A percentile compares a stretch with the other conserved stretches of the same genome.
These are phyloP conservation scores for Globomyces sp. DNA, from an alignment of 371 early-diverging fungal genomes.

Conservation along the genomic window DNA sequence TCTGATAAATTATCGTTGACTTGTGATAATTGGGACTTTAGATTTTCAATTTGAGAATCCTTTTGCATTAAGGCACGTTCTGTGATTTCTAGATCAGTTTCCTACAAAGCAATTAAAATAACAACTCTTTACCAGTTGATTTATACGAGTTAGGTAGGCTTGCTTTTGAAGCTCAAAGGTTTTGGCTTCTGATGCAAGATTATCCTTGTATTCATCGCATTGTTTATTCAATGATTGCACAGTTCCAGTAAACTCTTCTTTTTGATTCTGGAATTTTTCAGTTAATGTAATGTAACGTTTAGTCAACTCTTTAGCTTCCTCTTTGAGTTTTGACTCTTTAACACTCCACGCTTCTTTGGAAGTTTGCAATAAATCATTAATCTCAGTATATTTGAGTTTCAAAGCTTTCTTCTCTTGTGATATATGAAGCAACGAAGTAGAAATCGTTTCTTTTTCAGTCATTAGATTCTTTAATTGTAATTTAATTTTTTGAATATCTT, in stretches of 20 bases:
- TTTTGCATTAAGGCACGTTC: background rate
- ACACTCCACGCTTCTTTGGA: slow-evolving; percentile 6
- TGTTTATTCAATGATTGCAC: background rate
- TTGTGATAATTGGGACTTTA: background rate
- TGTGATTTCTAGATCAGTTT: slow-evolving; percentile 11
- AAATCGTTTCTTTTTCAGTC: background rate
- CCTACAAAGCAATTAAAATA: background rate
- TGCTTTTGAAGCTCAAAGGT: slow-evolving; percentile 5
- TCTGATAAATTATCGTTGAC: too few species aligned
- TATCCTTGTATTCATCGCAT: background rate
- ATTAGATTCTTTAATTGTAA: background rate
- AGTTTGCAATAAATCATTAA: background rate
- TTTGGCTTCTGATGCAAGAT: background rate
- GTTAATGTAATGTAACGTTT: background rate
- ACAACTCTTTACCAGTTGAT: background rate
- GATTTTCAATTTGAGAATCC: background rate
- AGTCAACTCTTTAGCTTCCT: background rate
- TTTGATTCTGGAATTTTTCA: background rate
- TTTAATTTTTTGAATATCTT: slow-evolving; percentile 6
- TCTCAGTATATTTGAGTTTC: background rate
- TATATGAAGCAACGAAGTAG: background rate
- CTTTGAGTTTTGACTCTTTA: slow-evolving; percentile 5
- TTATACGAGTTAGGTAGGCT: slow-evolving; percentile 3
- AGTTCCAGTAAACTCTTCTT: background rate
- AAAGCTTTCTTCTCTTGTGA: background rate